Evolutionary conservation across 2,329 filamentous ascomycete species (phyloP).

Genomic region (Rachicladosporium sp.): DNA sequence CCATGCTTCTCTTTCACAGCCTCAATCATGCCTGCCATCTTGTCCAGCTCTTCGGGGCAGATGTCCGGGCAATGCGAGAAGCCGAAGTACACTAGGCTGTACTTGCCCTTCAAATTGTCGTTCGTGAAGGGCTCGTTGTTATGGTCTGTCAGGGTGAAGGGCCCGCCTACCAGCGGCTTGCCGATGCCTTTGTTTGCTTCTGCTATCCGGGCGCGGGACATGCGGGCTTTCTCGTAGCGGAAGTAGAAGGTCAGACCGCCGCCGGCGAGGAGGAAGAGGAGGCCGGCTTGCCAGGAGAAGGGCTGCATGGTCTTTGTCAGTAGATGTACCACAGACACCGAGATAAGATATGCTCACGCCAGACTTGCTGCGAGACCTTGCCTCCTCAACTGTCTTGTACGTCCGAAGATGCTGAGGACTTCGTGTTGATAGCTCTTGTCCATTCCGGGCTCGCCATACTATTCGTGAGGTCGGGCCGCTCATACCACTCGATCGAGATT

Average conservation of each 20-base stretch:
- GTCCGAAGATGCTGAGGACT: neutral
- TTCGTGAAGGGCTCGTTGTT: constrained; percentile 66
- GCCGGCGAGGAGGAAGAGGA: constrained; percentile 73
- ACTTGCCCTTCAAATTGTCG: constrained; percentile 74
- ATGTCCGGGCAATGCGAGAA: constrained; percentile 98
- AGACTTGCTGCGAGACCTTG: constrained; percentile 31
- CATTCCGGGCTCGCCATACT: no score
- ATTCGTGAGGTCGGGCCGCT: no score
- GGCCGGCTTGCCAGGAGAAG: constrained; percentile 83
- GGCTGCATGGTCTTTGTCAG: constrained; percentile 41
- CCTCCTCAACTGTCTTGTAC: constrained; percentile 34
- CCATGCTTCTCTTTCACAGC: constrained; percentile 39
- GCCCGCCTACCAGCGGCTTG: constrained; percentile 81
- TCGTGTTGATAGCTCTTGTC: no score
- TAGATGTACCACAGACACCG: constrained; percentile 5
- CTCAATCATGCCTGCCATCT: constrained; percentile 96
- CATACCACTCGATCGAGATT: neutral
- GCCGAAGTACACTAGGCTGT: constrained; percentile 87
- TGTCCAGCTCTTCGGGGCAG: constrained; percentile 96
- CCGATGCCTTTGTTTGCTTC: constrained; percentile 90
- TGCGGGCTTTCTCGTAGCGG: constrained; percentile 78
- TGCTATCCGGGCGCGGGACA: constrained; percentile 78
- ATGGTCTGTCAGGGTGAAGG: constrained; percentile 72
- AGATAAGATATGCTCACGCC: constrained; percentile 26
- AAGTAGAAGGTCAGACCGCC: constrained; percentile 78